Percentiles rank a stretch among this genome's conserved stretches.
Conservation (phyloP, 352 stramenopile species). For the Blastocystis sp. region DNA sequence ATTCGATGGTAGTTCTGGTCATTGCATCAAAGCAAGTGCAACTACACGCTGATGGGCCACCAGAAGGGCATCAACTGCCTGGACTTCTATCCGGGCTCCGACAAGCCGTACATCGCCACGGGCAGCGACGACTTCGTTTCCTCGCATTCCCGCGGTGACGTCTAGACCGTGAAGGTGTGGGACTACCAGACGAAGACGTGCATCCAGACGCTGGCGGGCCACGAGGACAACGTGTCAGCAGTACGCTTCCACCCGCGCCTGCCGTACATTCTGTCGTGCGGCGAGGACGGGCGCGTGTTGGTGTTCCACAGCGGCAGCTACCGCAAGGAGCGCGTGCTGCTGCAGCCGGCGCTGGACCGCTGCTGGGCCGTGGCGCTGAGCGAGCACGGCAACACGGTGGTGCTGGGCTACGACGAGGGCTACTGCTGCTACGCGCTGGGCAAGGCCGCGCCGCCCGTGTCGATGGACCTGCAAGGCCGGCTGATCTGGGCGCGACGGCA, state of each 20-base stretch:
- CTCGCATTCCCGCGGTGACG: neutral
- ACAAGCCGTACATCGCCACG: constrained; percentile 96
- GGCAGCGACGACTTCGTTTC: constrained; percentile 82
- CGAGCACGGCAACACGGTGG: constrained; percentile 66
- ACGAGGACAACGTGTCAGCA: constrained; percentile 95
- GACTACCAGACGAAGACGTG: constrained; percentile 99
- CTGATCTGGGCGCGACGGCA: constrained; percentile 97
- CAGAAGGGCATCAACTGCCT: constrained; percentile 95
- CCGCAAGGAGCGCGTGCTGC: constrained; percentile 34
- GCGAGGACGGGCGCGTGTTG: constrained; percentile 82
- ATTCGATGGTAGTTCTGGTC: constrained; percentile 75
- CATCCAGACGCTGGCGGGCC: constrained; percentile 94
- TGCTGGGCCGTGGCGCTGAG: constrained; percentile 14
- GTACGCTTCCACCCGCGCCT: constrained; percentile 97
- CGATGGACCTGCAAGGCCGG: constrained; percentile 91
- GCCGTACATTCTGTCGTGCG: constrained; percentile 92
- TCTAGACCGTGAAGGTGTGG: constrained; percentile 93
- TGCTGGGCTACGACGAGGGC: constrained; percentile 80
- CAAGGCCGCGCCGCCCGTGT: constrained; percentile 92
- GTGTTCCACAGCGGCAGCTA: constrained; percentile 60
- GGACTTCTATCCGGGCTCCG: constrained; percentile 95
- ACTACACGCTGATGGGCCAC: constrained; percentile 88
- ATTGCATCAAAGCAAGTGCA: constrained; percentile 83
- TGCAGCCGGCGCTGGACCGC: constrained; percentile 48
- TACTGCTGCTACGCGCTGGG: constrained; percentile 93